Evolutionary conservation across 148 eudicot species (phyloP).

Genomic region (Chenopodium formosanum): DNA sequence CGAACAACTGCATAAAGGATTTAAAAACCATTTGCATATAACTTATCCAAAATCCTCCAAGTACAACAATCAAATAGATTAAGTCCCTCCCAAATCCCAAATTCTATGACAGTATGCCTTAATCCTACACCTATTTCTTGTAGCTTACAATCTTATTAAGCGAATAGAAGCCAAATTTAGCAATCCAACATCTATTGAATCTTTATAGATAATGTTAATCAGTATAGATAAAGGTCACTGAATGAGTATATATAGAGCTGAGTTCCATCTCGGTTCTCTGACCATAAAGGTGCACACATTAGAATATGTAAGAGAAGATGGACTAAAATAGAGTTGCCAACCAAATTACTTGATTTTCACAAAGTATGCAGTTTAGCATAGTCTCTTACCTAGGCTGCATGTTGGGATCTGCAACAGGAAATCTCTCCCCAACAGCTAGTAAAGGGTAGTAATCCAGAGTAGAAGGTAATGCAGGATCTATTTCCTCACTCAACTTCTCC

Average conservation of each 20-base stretch:
- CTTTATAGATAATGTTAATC: not conserved
- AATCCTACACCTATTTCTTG: not conserved
- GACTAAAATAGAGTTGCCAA: not conserved
- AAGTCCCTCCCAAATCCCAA: not conserved
- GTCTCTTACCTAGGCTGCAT: constrained; percentile 67
- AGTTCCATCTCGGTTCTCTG: not conserved
- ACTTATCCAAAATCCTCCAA: too few relatives aligned
- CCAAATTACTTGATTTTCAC: not conserved
- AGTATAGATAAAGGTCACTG: not conserved
- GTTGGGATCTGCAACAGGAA: constrained; percentile 83
- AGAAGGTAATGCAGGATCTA: constrained; percentile 64
- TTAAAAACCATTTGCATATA: too few relatives aligned
- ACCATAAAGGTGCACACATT: not conserved
- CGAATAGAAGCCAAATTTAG: not conserved
- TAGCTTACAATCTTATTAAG: not conserved
- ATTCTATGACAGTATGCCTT: not conserved
- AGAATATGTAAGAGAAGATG: not conserved
- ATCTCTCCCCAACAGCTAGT: constrained; percentile 75
- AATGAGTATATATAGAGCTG: not conserved
- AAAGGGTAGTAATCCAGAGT: constrained; percentile 84
- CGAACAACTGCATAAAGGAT: too few relatives aligned
- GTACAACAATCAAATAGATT: too few relatives aligned
- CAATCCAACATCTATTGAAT: not conserved
- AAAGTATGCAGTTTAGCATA: not conserved
- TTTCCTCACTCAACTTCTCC: constrained; percentile 61